Evolutionary conservation across 2,329 filamentous ascomycete genomes (phyloP).

Genomic region (Ascochyta fabae): DNA sequence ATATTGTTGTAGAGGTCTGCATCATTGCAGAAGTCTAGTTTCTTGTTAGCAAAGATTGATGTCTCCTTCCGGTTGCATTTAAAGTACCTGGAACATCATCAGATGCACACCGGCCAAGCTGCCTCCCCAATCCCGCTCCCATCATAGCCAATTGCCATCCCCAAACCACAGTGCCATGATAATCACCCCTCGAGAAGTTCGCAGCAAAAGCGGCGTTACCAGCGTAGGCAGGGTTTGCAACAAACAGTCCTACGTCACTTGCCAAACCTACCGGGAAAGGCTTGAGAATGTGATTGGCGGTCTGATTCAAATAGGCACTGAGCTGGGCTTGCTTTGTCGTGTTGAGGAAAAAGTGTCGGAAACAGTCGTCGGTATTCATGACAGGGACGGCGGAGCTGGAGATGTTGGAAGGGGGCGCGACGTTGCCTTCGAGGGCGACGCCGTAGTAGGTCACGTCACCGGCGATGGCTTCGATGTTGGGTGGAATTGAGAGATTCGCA

Average conservation of each 20-base stretch:
- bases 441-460: slow-evolving; percentile 61
- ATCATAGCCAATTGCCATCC: slow-evolving; percentile 70
- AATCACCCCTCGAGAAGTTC: slow-evolving; percentile 64
- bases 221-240: slow-evolving; percentile 67
- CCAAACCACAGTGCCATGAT: slow-evolving; percentile 71
- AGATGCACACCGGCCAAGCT: slow-evolving; percentile 60
- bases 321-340: slow-evolving; percentile 64
- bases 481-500: slow-evolving; percentile 54
- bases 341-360: slow-evolving; percentile 68
- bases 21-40: slow-evolving; percentile 59
- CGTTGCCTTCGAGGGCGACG: slow-evolving; percentile 60
- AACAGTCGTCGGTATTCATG: slow-evolving; percentile 70
- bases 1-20: slow-evolving; percentile 54
- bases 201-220: slow-evolving; percentile 51
- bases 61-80: neutral
- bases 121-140: slow-evolving; percentile 64
- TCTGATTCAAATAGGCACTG: slow-evolving; percentile 62
- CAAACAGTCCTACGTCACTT: slow-evolving; percentile 62
- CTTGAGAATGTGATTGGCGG: slow-evolving; percentile 62
- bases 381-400: slow-evolving; percentile 59
- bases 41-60: slow-evolving; percentile 24
- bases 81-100: slow-evolving; percentile 5
- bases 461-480: slow-evolving; percentile 52
- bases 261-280: slow-evolving; percentile 66
- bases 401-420: slow-evolving; percentile 38